These are phyloP conservation scores for Phytophthora ramorum DNA, from an alignment of 352 stramenopile genomes.

Conservation along the genomic window DNA sequence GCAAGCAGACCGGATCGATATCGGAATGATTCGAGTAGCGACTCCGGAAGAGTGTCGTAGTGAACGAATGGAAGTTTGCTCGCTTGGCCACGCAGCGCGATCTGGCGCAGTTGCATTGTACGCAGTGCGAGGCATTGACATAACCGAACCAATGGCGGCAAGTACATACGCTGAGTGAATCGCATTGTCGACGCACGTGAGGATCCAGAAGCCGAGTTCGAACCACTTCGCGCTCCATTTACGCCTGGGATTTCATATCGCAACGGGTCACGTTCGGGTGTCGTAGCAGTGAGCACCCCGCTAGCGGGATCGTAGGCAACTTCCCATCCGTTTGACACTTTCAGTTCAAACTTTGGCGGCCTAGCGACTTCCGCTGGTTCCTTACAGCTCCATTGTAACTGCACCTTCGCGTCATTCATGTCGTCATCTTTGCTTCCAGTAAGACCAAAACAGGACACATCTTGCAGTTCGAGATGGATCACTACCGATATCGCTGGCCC, in stretches of 20 bases:
- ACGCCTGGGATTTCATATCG: constrained; percentile 35
- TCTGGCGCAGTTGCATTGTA: constrained; percentile 53
- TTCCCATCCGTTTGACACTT: constrained; percentile 46
- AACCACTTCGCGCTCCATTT: constrained; percentile 7
- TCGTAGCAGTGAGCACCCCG: constrained; percentile 36
- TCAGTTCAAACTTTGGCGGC: constrained; percentile 50
- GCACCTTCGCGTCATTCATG: constrained; percentile 8
- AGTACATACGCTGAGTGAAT: constrained; percentile 13
- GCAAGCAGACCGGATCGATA: constrained; percentile 22
- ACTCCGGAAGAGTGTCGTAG: constrained; percentile 56
- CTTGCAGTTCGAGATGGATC: constrained; percentile 49
- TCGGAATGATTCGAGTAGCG: constrained; percentile 50
- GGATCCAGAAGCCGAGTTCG: not conserved
- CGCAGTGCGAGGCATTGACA: constrained; percentile 65
- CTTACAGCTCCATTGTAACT: constrained; percentile 57
- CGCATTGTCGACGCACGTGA: constrained; percentile 3
- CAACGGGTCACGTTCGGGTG: constrained; percentile 26
- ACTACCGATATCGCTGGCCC: constrained; percentile 44
- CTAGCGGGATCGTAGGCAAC: constrained; percentile 39
- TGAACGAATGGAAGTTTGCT: constrained; percentile 58
- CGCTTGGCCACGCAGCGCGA: constrained; percentile 41
- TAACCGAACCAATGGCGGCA: constrained; percentile 46
- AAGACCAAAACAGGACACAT: constrained; percentile 54
- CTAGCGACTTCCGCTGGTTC: constrained; percentile 49
- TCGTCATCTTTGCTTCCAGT: not conserved